Evolutionary conservation across 2,329 filamentous ascomycete species (phyloP), one percentile per base, ranked within the genome.

Genomic region (Cadophora luteo-olivacea): DNA sequence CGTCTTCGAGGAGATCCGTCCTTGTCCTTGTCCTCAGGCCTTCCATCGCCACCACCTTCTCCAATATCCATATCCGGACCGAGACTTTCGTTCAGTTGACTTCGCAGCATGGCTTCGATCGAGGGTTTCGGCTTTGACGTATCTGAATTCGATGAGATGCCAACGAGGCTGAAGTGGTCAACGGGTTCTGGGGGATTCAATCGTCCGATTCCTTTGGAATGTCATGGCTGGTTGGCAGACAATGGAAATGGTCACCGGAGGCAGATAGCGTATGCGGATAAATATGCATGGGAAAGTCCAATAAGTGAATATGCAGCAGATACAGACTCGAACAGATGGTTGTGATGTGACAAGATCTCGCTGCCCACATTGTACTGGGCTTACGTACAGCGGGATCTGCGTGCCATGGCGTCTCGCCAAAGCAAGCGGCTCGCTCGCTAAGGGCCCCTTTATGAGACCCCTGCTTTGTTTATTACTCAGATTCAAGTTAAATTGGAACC

Each of bases 41-140:
- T 68, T 7, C 62, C 64, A 24, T 41, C 19, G 19, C 45, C 19
- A 38, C 22, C 41, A 12, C 58, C 66, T 60, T 69, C 55, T 61
- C 61, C 61, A 51, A 61, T 19, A 29, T 69, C 67, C 54, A 67
- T 57, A 58, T 63, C 48, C 9, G 66, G 41, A 33, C 64, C 41
- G 19, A 66, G 54, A 11, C 22, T 64, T 29, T 72, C 72, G 36
- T 65, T 70, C 54, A 73, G 70, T 68, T 75, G 72, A 65, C 65
- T 72, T 66, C 70, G 66, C 58, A 75, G 55, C 73, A 75, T 75
- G 62, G 19, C 65, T 58, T 51, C 54, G 49, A 25, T 57, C 32
- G 22, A 24, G 24, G 33, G 36, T 14, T 51, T 66, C 57, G 64
- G 61, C n/a, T 41, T 55, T 32, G 51, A 33, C n/a, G 62, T 55